phyloP scores from a whole-genome alignment of 805 yeast genomes.

The Saccharomycopsis babjevae region DNA sequence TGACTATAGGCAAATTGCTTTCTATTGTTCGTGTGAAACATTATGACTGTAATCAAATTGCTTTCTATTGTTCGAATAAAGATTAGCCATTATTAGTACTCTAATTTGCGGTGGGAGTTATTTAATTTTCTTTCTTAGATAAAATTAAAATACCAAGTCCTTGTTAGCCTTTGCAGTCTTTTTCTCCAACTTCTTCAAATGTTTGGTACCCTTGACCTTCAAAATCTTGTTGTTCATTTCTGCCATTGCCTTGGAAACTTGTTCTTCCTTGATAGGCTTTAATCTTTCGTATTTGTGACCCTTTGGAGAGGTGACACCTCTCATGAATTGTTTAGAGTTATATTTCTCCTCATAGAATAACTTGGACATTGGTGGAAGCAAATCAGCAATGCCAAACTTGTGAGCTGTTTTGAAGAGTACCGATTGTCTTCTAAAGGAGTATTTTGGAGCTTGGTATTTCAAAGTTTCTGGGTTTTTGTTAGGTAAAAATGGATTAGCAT shows the following conservation, averaged over 20 bases:
- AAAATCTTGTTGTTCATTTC: constrained; percentile 57
- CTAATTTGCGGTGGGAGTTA: too few relatives aligned
- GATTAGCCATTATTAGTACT: too few relatives aligned
- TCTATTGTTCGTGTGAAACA: too few relatives aligned
- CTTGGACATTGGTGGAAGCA: constrained; percentile 63
- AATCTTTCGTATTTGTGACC: constrained; percentile 73
- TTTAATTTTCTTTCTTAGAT: too few relatives aligned
- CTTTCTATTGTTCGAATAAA: too few relatives aligned
- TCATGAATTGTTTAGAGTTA: constrained; percentile 55
- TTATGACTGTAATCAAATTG: too few relatives aligned
- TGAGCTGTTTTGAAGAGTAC: constrained; percentile 76
- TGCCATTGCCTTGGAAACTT: constrained; percentile 55
- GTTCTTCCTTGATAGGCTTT: constrained; percentile 45
- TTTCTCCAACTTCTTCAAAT: constrained; percentile 34
- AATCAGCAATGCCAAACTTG: constrained; percentile 67
- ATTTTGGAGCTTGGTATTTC: constrained; percentile 66
- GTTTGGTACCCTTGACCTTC: constrained; percentile 51
- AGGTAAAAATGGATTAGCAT: constrained; percentile 80
- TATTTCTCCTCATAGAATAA: constrained; percentile 74
- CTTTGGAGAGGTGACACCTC: constrained; percentile 70
- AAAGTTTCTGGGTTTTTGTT: constrained; percentile 77
- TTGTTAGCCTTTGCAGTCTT: constrained; percentile 22
- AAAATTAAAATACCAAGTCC: constrained; percentile 19
- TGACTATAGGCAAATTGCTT: too few relatives aligned
- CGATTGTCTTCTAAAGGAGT: constrained; percentile 72